Evolutionary conservation across 2,329 filamentous ascomycete species (phyloP).

Genomic region (Claviceps quebecensis): DNA sequence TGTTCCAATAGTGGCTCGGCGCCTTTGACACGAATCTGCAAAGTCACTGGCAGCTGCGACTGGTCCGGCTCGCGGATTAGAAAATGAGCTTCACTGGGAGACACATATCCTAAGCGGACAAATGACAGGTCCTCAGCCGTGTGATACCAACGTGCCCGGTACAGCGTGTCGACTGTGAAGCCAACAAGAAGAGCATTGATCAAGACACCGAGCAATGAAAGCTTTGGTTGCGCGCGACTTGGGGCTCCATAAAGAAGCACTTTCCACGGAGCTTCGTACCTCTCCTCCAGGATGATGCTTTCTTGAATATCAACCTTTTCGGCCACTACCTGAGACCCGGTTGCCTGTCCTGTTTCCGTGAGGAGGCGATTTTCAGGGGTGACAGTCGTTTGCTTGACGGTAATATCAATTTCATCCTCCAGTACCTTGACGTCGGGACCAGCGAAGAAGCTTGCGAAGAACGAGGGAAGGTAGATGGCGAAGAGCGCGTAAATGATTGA

Average conservation of each 20-base stretch:
- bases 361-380: conserved; percentile 14
- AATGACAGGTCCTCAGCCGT: conserved; percentile 67
- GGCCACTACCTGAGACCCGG: conserved; percentile 23
- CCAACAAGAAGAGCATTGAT: conserved; percentile 58
- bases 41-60: conserved; percentile 57
- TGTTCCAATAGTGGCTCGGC: conserved; percentile 37
- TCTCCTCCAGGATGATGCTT: conserved; percentile 44
- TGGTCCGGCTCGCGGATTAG: conserved; percentile 74
- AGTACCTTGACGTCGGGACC: conserved; percentile 44
- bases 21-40: conserved; percentile 49
- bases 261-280: conserved; percentile 40
- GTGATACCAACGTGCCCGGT: conserved; percentile 56
- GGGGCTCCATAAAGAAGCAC: conserved; percentile 67
- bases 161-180: conserved; percentile 65
- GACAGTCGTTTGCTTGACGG: conserved; percentile 32
- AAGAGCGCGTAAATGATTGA: conserved; percentile 48
- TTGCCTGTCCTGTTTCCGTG: conserved; percentile 18
- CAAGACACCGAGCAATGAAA: conserved; percentile 53
- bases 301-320: conserved; percentile 49
- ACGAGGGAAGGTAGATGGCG: conserved; percentile 51
- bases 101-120: conserved; percentile 76
- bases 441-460: conserved; percentile 42
- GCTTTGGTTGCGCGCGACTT: conserved; percentile 50
- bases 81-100: conserved; percentile 62
- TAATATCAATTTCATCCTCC: conserved; percentile 45